Evolutionary conservation across 2,329 filamentous ascomycete species (phyloP).

Genomic region (Apiospora sp.): DNA sequence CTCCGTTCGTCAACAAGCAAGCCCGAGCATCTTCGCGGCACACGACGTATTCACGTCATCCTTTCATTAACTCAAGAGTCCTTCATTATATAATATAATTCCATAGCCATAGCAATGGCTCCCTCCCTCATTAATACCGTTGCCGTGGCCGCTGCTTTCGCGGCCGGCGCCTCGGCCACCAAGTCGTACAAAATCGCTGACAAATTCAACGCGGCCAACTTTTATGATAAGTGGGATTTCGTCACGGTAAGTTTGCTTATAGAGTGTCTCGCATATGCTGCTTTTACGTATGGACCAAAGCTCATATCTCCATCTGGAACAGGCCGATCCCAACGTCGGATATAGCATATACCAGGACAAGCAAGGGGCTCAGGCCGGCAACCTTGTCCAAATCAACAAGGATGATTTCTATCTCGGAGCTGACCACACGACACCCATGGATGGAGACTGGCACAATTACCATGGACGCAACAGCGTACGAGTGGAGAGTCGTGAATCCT

Average conservation of each 20-base stretch:
- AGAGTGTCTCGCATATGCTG: background rate
- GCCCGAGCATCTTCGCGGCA: slow-evolving; percentile 46
- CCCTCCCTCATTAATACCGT: slow-evolving; percentile 49
- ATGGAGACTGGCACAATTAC: slow-evolving; percentile 26
- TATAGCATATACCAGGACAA: slow-evolving; percentile 63
- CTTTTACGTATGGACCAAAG: background rate
- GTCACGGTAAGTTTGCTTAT: slow-evolving; percentile 42
- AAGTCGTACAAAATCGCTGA: slow-evolving; percentile 50
- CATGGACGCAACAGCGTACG: slow-evolving; percentile 65
- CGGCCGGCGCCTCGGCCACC: slow-evolving; percentile 43
- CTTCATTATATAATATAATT: slow-evolving; percentile 39
- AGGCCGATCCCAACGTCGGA: slow-evolving; percentile 68
- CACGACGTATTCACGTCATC: slow-evolving; percentile 56
- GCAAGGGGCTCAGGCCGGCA: slow-evolving; percentile 44
- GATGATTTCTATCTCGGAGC: slow-evolving; percentile 50
- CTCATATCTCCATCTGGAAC: slow-evolving; percentile 26
- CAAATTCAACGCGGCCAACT: slow-evolving; percentile 52
- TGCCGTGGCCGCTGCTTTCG: slow-evolving; percentile 47
- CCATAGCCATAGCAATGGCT: slow-evolving; percentile 47
- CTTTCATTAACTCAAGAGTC: slow-evolving; percentile 45
- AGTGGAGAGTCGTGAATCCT: slow-evolving; percentile 68
- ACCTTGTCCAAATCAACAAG: slow-evolving; percentile 44
- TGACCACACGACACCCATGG: slow-evolving; percentile 39
- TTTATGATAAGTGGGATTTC: slow-evolving; percentile 58
- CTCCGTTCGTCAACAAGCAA: slow-evolving; percentile 35